These are phyloP conservation scores for Rosa chinensis DNA, from an alignment of 306 rosid genomes.

Conservation along the genomic window DNA sequence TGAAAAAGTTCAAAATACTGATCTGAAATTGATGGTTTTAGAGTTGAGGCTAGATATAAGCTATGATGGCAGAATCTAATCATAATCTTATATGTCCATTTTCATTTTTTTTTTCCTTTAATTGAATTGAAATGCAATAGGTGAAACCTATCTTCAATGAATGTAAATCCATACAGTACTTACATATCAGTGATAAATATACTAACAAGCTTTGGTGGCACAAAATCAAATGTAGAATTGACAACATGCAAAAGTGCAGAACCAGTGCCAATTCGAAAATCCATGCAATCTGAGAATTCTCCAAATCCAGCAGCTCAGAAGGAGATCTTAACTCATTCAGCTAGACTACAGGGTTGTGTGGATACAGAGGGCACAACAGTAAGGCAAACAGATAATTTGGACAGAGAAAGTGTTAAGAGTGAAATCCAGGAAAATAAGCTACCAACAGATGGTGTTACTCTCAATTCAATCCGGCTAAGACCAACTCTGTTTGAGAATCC, in stretches of 20 bases:
- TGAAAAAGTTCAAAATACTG: neutral
- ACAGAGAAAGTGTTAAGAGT: neutral
- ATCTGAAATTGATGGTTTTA: neutral
- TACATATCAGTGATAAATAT: constrained; percentile 95
- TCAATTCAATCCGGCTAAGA: constrained; percentile 1
- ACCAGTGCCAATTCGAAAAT: constrained; percentile 67
- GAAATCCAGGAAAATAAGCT: neutral
- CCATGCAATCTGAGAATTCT: constrained; percentile 94
- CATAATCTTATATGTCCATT: neutral
- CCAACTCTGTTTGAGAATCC: neutral
- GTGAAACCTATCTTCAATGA: neutral
- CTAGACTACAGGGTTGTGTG: constrained; percentile 89
- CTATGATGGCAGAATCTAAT: neutral
- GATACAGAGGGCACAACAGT: constrained; percentile 95
- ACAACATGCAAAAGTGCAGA: constrained; percentile 80
- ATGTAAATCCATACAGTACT: constrained; percentile 21
- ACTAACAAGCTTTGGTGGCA: constrained; percentile 90
- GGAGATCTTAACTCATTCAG: constrained; percentile 96
- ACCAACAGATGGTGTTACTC: neutral
- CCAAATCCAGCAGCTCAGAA: constrained; percentile 97
- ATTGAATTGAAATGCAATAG: neutral
- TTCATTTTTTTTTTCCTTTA: neutral
- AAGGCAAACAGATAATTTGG: constrained; percentile 22
- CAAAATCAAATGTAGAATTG: constrained; percentile 91
- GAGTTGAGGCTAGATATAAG: neutral